Evolutionary conservation across 139 green algal species (phyloP), one percentile per base, ranked within the genome.

Genomic region (Coccomyxa sp.): DNA sequence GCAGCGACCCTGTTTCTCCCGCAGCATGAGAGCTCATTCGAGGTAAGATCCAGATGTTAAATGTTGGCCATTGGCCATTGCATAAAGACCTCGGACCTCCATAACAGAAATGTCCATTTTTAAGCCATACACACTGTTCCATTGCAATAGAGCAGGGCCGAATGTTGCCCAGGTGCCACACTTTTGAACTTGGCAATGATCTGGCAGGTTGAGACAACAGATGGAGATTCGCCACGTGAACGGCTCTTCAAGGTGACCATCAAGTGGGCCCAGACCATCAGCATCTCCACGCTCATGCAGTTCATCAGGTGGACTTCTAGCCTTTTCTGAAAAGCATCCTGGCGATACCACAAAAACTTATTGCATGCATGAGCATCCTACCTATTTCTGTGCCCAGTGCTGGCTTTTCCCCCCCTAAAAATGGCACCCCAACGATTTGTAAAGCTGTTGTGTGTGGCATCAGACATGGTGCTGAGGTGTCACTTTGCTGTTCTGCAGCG

Each of bases 181-280:
- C 4, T 21, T 21, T 25, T 28, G 63, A 71, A 1, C 4, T 14
- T 71, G 18, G 63, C 18, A 9, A 9, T 71, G 63, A 21, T 9
- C 63, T 25, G 18, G 63, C 63, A 71, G 63, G 63, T 71, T 21
- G 63, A 71, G 63, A 25, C 63, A 1, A 71, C 18, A 28, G 63
- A 71, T 71, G 63, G 63, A 71, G 63, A 71, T 21, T 28, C 18
- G 18, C 63, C 63, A 25, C 74, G 30, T 31, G 15, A 28, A 23
- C 74, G 30, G 23, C 74, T 28, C 74, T 45, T 79, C 74, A 79
- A 79, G 74, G 74, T 79, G 23, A 79, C 74, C 74, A 79, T 79
- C 74, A 79, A 79, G 74, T 79, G 74, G 74, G 74, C n/a, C 25
- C 15, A 17, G 15, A 79, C 74, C 18, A 25, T 71, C 4, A 71